These are phyloP conservation scores for Saccharomyces kudriavzevii DNA, from an alignment of 805 yeast species.

Conservation along the genomic window DNA sequence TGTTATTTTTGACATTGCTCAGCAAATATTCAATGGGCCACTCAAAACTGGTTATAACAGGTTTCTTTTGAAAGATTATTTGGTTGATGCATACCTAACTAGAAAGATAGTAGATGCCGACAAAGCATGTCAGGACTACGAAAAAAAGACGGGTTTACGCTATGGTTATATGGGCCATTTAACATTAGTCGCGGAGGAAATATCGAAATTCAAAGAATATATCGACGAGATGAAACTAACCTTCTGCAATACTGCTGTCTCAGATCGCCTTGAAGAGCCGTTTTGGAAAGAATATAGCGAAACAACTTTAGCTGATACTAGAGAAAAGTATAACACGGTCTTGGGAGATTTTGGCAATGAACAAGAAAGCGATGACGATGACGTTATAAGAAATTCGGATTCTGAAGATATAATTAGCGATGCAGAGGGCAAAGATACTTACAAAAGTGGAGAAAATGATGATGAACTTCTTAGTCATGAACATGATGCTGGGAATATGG, in stretches of 20 bases:
- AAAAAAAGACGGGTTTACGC: slow-evolving; percentile 53
- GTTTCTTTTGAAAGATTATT: slow-evolving; percentile 51
- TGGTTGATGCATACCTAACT: slow-evolving; percentile 51
- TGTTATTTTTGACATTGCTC: slow-evolving; percentile 75
- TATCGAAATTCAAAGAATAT: slow-evolving; percentile 68
- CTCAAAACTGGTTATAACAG: slow-evolving; percentile 64
- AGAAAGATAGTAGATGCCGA: slow-evolving; percentile 58
- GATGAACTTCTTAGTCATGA: background rate
- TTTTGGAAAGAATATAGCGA: slow-evolving; percentile 77
- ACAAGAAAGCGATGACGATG: slow-evolving; percentile 24
- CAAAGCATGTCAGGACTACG: slow-evolving; percentile 48
- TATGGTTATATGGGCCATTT: slow-evolving; percentile 96
- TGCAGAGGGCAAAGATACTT: slow-evolving; percentile 12
- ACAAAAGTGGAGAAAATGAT: slow-evolving; percentile 2
- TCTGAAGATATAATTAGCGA: slow-evolving; percentile 27
- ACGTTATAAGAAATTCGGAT: slow-evolving; percentile 6
- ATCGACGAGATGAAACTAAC: slow-evolving; percentile 32
- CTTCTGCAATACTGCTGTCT: slow-evolving; percentile 17
- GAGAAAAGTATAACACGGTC: slow-evolving; percentile 90
- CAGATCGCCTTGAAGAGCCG: slow-evolving; percentile 20
- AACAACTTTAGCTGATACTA: slow-evolving; percentile 73
- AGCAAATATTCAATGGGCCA: slow-evolving; percentile 69
- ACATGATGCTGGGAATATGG: background rate
- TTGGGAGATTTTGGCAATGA: slow-evolving; percentile 64
- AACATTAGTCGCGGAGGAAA: slow-evolving; percentile 89